These are phyloP conservation scores for Leccinum subgranulosum DNA, from an alignment of 768 basidiomycete species.

Conservation along the genomic window DNA sequence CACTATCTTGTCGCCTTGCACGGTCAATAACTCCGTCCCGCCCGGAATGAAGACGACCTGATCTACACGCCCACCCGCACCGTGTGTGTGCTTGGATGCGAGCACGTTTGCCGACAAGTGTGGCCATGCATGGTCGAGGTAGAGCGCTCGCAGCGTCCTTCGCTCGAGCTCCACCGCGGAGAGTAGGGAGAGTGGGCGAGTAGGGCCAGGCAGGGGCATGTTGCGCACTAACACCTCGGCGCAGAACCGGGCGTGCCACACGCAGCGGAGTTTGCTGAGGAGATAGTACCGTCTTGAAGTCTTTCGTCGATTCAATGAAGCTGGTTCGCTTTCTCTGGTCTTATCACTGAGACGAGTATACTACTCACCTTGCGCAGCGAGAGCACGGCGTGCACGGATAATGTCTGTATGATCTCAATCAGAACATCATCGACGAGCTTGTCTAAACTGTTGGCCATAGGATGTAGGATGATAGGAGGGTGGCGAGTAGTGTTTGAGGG, in stretches of 20 bases:
- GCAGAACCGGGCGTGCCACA: slow-evolving; percentile 24
- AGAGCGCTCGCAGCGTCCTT: slow-evolving; percentile 28
- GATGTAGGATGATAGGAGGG: not conserved
- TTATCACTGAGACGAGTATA: not conserved
- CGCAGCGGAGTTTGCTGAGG: slow-evolving; percentile 23
- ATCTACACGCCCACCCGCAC: slow-evolving; percentile 11
- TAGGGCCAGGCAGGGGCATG: slow-evolving; percentile 20
- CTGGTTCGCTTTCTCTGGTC: not conserved
- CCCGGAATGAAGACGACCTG: slow-evolving; percentile 27
- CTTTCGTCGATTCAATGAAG: slow-evolving; percentile 9
- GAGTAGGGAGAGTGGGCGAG: slow-evolving; percentile 9
- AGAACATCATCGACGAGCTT: slow-evolving; percentile 28
- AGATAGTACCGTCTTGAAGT: slow-evolving; percentile 28
- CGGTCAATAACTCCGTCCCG: slow-evolving; percentile 26
- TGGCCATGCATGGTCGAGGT: slow-evolving; percentile 23
- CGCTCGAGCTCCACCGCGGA: slow-evolving; percentile 23
- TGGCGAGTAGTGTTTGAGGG: not conserved
- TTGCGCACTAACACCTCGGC: slow-evolving; percentile 20
- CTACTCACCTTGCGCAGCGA: slow-evolving; percentile 23
- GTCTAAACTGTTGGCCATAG: slow-evolving; percentile 16
- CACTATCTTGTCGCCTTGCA: slow-evolving; percentile 22
- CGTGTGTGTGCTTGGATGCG: not conserved
- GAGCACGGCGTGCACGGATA: slow-evolving; percentile 18
- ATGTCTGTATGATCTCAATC: slow-evolving; percentile 15
- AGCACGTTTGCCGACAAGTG: slow-evolving; percentile 13